Evolutionary conservation across 805 yeast genomes (phyloP).

Genomic region (Sungouiella thailandica): DNA sequence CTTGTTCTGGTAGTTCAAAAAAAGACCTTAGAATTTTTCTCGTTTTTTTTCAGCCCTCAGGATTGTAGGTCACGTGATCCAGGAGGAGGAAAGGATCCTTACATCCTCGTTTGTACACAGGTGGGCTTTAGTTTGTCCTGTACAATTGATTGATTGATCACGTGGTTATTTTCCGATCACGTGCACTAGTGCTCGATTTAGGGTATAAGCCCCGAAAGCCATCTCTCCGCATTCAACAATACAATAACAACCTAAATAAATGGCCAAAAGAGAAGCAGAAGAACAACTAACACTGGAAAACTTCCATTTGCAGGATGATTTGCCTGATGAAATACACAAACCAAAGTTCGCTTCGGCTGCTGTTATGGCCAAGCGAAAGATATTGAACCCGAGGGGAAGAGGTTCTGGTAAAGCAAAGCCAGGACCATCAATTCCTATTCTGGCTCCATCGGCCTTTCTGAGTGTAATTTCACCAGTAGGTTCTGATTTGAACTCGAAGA

Average conservation of each 20-base stretch:
- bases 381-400: slow-evolving; percentile 49
- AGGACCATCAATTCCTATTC: neutral
- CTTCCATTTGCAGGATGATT: slow-evolving; percentile 8
- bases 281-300: slow-evolving; percentile 59
- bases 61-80: slow-evolving; percentile 4
- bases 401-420: slow-evolving; percentile 4
- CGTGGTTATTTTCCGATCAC: slow-evolving; percentile 2
- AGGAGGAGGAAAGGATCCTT: too few relatives aligned
- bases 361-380: slow-evolving; percentile 64
- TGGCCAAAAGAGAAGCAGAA: slow-evolving; percentile 68
- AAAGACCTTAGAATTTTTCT: slow-evolving; percentile 8
- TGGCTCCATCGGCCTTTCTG: neutral
- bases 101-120: too few relatives aligned
- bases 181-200: slow-evolving; percentile 5
- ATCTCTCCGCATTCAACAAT: neutral
- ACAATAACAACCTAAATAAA: slow-evolving; percentile 12
- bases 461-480: too few relatives aligned
- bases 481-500: slow-evolving; percentile 40
- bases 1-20: slow-evolving; percentile 22
- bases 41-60: slow-evolving; percentile 9
- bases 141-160: too few relatives aligned
- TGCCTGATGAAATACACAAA: slow-evolving; percentile 30
- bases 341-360: slow-evolving; percentile 46
- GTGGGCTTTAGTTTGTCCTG: neutral
- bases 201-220: slow-evolving; percentile 13